Base-by-base conservation (phyloP, 495 filamentous ascomycete species). In the Xylaria bambusicola region DNA sequence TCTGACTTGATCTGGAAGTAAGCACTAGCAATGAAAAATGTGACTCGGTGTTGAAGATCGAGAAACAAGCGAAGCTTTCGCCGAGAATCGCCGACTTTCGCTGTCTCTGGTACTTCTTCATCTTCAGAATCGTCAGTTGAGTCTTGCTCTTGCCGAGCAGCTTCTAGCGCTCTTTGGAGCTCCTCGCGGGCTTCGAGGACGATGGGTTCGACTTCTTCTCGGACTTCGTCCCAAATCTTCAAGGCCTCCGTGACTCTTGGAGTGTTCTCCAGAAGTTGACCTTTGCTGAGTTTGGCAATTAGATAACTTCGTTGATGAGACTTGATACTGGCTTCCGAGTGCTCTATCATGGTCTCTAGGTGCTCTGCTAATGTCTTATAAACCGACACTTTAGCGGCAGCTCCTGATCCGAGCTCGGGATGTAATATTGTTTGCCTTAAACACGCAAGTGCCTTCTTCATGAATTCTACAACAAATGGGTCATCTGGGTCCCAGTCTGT, bases 361-460 rank as follows among this genome's bases (percentile, higher is more conserved):
- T 97, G 91, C 66, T 98, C 88, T 15, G 82, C 80, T 6, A 96
- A 87, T 7, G 92, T 93, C n/a, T 45, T 59, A 47, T 59, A 52
- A 17, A 13, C 87, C 77, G 49, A 94, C 72, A 7, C 88, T 86
- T 0, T 84, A 88, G 54, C 79, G 33, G 23, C 33, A 4, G 17
- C 79, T 27, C 20, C 78, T 73, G 3, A 23, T 3, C 90, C 89
- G 6, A 96, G 74, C 56, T 92, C 76, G 2, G 93, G 89, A 73
- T 97, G 90, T n/a, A 97, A 80, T 58, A 90, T 92, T 1, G 88
- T 90, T 67, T 94, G 90, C 13, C 93, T 85, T 31, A 98, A 81
- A 9, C 70, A 66, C 49, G 81, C 75, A 12, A 80, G 71, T 12
- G 71, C 70, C n/a, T 65, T 60, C 10, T 72, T 68, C 89, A 94